Conservation (phyloP, 371 early-diverging fungal species). For the Lichtheimia corymbifera region DNA sequence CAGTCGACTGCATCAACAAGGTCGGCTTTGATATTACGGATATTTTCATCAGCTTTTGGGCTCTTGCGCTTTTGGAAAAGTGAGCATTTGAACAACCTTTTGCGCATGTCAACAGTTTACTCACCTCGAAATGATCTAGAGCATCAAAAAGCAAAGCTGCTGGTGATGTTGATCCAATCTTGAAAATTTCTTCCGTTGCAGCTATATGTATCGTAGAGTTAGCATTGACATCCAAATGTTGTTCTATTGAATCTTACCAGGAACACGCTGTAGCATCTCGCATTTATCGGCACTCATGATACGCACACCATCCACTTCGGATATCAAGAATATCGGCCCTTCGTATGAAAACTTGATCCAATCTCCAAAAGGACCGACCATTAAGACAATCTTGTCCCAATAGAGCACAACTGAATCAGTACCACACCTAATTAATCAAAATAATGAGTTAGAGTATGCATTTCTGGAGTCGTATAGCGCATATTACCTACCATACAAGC, state of each 20-base stretch:
- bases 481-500: constrained; percentile 85
- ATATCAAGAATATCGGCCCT: constrained; percentile 74
- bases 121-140: constrained; percentile 83
- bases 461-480: not conserved
- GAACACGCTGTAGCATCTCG: constrained; percentile 87
- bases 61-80: constrained; percentile 58
- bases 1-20: constrained; percentile 87
- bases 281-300: constrained; percentile 83
- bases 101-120: not conserved
- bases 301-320: constrained; percentile 94
- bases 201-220: constrained; percentile 39
- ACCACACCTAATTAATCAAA: constrained; percentile 75
- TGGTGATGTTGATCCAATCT: constrained; percentile 92
- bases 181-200: constrained; percentile 83
- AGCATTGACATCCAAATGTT: not conserved
- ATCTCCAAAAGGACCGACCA: constrained; percentile 95
- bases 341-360: constrained; percentile 84
- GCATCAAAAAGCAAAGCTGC: constrained; percentile 95
- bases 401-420: constrained; percentile 89
- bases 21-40: constrained; percentile 81
- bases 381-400: constrained; percentile 79
- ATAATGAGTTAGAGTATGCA: too few species aligned
- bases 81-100: not conserved
- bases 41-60: constrained; percentile 93
- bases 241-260: constrained; percentile 53